These are phyloP conservation scores for Scedosporium dehoogii DNA, from an alignment of 2,329 filamentous ascomycete genomes.

Conservation along the genomic window DNA sequence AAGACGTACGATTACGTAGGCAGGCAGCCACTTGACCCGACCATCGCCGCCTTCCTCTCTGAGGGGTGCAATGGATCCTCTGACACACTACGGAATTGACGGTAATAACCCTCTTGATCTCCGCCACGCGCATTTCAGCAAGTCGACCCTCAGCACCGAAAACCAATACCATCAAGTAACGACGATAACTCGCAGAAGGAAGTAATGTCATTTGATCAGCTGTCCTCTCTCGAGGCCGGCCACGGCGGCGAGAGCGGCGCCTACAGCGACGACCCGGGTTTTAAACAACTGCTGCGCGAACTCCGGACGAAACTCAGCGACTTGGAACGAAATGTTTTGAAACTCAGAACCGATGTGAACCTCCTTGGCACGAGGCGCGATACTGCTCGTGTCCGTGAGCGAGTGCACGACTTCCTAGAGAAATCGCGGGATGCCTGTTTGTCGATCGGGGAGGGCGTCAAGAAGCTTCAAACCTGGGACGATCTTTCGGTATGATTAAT, in stretches of 20 bases:
- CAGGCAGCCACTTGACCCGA: slow-evolving; percentile 4
- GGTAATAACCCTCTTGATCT: background rate
- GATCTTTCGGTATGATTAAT: slow-evolving; percentile 56
- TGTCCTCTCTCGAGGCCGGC: slow-evolving; percentile 51
- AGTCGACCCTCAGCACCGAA: background rate
- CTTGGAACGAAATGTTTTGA: slow-evolving; percentile 78
- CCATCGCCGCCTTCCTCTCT: background rate
- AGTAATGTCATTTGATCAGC: slow-evolving; percentile 82
- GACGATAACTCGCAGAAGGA: slow-evolving; percentile 7
- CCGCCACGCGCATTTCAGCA: background rate
- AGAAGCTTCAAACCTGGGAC: slow-evolving; percentile 81
- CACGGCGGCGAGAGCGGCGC: slow-evolving; percentile 46
- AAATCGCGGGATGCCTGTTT: slow-evolving; percentile 83
- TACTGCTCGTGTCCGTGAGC: slow-evolving; percentile 80
- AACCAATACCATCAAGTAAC: background rate
- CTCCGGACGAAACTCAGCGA: slow-evolving; percentile 85
- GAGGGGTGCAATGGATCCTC: background rate
- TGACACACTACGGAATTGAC: background rate
- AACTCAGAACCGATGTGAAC: slow-evolving; percentile 73
- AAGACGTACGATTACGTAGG: slow-evolving; percentile 5
- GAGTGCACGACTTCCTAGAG: slow-evolving; percentile 78
- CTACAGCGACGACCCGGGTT: slow-evolving; percentile 89
- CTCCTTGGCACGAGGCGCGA: slow-evolving; percentile 85
- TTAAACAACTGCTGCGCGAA: slow-evolving; percentile 70
- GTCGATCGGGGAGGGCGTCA: slow-evolving; percentile 85